phyloP scores from a whole-genome alignment of 805 yeast genomes.

The Jamesozyma hellenica region DNA sequence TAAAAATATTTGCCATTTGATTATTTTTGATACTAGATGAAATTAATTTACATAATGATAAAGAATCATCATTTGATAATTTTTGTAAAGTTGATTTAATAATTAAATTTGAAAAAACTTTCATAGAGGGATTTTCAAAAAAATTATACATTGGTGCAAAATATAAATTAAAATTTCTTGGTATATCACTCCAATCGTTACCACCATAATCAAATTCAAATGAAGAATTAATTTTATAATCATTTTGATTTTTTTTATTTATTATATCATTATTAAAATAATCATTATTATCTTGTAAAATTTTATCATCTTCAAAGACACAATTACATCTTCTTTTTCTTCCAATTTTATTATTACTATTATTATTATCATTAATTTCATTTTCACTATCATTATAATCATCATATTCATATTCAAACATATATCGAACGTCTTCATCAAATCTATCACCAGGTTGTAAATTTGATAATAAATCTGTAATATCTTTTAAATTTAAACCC shows the following conservation, averaged over 20 bases:
- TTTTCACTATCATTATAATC: constrained; percentile 31
- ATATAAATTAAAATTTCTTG: constrained; percentile 45
- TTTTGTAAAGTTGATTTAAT: constrained; percentile 13
- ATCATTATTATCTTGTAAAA: constrained; percentile 17
- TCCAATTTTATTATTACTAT: constrained; percentile 2
- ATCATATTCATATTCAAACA: constrained; percentile 48
- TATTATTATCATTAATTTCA: constrained; percentile 14
- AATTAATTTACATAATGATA: constrained; percentile 29
- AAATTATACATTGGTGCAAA: constrained; percentile 22
- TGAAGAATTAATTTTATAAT: constrained; percentile 29
- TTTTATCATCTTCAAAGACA: constrained; percentile 29
- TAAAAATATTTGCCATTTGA: constrained; percentile 27
- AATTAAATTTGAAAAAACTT: constrained; percentile 9
- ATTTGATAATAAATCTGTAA: constrained; percentile 45
- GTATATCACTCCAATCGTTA: constrained; percentile 64
- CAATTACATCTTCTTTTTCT: constrained; percentile 28
- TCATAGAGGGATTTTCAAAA: constrained; percentile 10
- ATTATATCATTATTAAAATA: constrained; percentile 1
- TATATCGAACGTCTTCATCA: constrained; percentile 58
- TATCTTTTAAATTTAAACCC: constrained; percentile 38
- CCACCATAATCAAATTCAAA: constrained; percentile 51
- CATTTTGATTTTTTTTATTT: constrained; percentile 8
- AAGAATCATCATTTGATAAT: constrained; percentile 12
- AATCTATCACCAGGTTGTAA: constrained; percentile 52
- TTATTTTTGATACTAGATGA: constrained; percentile 44